Evolutionary conservation across 2,329 filamentous ascomycete species (phyloP).

Genomic region (Pseudopithomyces maydicus): DNA sequence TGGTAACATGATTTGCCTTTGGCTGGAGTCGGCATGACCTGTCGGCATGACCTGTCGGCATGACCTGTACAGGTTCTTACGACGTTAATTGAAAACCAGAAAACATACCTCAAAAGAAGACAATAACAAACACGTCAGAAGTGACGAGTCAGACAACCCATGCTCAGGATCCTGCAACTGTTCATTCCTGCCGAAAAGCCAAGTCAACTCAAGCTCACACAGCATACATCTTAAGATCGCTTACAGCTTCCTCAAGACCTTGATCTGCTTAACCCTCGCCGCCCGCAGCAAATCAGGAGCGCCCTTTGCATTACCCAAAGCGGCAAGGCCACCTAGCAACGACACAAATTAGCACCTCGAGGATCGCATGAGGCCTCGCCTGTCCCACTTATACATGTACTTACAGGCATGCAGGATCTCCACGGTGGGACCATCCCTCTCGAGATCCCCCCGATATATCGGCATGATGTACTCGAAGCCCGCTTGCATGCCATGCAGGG

Average conservation of each 20-base stretch:
- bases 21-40: no score
- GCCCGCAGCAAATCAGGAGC: constrained; percentile 13
- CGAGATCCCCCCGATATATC: constrained; percentile 14
- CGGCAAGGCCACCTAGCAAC: constrained; percentile 15
- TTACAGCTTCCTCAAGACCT: constrained; percentile 16
- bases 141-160: constrained; percentile 17
- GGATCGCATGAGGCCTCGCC: neutral
- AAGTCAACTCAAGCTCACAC: neutral
- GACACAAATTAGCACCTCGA: neutral
- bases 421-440: constrained; percentile 13
- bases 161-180: constrained; percentile 19
- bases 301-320: constrained; percentile 15
- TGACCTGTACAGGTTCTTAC: no score
- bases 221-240: neutral
- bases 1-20: no score
- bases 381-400: neutral
- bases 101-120: constrained; percentile 19
- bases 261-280: constrained; percentile 18
- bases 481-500: neutral
- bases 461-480: constrained; percentile 20
- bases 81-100: neutral
- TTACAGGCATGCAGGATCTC: constrained; percentile 21
- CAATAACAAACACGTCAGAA: constrained; percentile 19
- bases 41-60: no score
- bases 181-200: neutral